Conservation (phyloP, 2,329 filamentous ascomycete species). For the Sporothrix inflata region DNA sequence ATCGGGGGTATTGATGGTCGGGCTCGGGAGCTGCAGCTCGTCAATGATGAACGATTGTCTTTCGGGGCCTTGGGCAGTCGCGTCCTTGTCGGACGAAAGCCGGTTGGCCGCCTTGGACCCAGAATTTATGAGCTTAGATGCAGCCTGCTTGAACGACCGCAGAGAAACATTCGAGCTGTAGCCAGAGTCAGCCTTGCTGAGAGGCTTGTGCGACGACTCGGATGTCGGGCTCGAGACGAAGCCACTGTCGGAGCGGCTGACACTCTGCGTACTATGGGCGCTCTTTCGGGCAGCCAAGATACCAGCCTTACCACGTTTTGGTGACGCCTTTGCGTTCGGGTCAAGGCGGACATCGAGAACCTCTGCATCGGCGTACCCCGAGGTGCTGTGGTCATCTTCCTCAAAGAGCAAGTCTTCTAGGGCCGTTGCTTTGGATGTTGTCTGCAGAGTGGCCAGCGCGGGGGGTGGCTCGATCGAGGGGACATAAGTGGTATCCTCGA, state of each 20-base stretch:
- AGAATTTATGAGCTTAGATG: conserved; percentile 39
- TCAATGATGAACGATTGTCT: conserved; percentile 29
- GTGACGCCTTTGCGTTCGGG: conserved; percentile 47
- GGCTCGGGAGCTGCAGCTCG: conserved; percentile 33
- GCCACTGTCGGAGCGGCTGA: conserved; percentile 54
- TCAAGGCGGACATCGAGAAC: conserved; percentile 49
- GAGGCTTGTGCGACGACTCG: conserved; percentile 47
- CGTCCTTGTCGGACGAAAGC: conserved; percentile 18
- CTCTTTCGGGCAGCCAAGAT: conserved; percentile 16
- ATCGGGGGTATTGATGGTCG: conserved; percentile 2
- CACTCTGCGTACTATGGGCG: conserved; percentile 30
- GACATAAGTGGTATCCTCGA: conserved; percentile 36
- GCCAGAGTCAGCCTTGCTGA: conserved; percentile 63
- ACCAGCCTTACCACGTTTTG: conserved; percentile 31
- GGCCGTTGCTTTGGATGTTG: conserved; percentile 54
- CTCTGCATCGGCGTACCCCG: conserved; percentile 44
- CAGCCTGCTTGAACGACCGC: conserved; percentile 51
- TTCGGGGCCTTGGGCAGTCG: neutral
- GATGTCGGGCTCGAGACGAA: conserved; percentile 52
- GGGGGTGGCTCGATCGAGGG: conserved; percentile 34
- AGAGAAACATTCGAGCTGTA: conserved; percentile 65
- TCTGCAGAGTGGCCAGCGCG: conserved; percentile 43
- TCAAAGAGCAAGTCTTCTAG: conserved; percentile 55
- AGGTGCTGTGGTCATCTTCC: conserved; percentile 44
- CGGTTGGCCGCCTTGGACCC: conserved; percentile 36